Conservation (phyloP, 306 rosid species). For the Canavalia gladiata region DNA sequence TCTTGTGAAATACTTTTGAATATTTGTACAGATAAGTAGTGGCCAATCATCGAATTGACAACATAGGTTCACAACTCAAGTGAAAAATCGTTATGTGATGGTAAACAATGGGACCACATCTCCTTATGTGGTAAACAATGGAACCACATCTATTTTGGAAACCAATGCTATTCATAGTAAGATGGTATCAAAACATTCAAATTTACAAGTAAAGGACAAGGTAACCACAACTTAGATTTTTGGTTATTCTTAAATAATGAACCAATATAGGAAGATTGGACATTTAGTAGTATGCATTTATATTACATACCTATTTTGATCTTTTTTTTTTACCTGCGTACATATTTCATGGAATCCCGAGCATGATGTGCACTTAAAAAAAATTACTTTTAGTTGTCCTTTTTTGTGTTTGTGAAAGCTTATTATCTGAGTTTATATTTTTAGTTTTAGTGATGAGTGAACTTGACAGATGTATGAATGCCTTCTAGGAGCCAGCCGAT, state of each 20-base stretch:
- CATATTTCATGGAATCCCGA: constrained; percentile 16
- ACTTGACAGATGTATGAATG: constrained; percentile 99
- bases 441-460: constrained; percentile 77
- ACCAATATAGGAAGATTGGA: constrained; percentile 35
- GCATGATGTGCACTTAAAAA: constrained; percentile 16
- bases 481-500: constrained; percentile 99
- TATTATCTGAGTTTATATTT: constrained; percentile 37
- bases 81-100: constrained; percentile 51
- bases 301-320: constrained; percentile 13
- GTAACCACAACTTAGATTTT: constrained; percentile 63
- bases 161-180: constrained; percentile 54
- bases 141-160: constrained; percentile 62
- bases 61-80: constrained; percentile 62
- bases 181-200: constrained; percentile 60
- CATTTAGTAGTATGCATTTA: constrained; percentile 23
- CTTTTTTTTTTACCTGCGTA: background rate
- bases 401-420: constrained; percentile 11
- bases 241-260: constrained; percentile 36
- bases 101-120: no score
- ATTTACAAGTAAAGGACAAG: constrained; percentile 65
- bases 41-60: constrained; percentile 72
- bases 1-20: constrained; percentile 36
- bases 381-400: background rate
- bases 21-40: constrained; percentile 68
- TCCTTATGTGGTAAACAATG: constrained; percentile 57